Evolutionary conservation across 108 stramenopile species (phyloP), one percentile per base, ranked within the genome.

Genomic region (Cyclotella baltica): DNA sequence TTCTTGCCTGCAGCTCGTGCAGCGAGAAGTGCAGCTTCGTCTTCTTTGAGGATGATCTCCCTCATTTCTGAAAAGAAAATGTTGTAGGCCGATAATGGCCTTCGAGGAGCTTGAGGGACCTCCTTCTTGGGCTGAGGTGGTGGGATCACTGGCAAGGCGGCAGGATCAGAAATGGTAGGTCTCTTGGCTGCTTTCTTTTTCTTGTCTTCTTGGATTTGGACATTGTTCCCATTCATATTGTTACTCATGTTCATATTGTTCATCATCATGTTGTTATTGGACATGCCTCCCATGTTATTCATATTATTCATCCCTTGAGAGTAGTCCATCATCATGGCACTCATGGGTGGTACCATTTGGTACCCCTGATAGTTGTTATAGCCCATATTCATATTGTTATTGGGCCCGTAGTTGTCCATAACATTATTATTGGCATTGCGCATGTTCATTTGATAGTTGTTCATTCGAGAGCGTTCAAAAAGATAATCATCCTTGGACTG

Each of bases 61-160:
- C 78, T 37, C 52, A 61, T 43, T 33, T 74, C 72, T 0, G 78
- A 79, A 25, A 79, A 79, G 78, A 79, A 79, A 46, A 79, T 79
- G 51, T 79, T 79, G 50, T 79, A 79, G 3, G 78, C 78, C 34
- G 78, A 73, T 29, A 79, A 37, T 1, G 78, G 78, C 19, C 78
- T 38, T 27, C 78, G 16, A 23, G 72, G 72, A 4, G 63, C 52
- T n/a, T n/a, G n/a, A 25, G 23, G 25, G 23, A 62, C 33, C 1
- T 47, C 46, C 27, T 33, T 31, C 23, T 69, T 69, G 1, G 28
- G 67, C 43, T 53, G 48, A n/a, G 67, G 48, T 52, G 33, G 50
- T 29, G 51, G 67, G 8, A 34, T 20, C 10, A 51, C 25, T 22
- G 40, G 64, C 23, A 47, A 33, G n/a, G 38, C n/a, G 13, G n/a